phyloP scores from a whole-genome alignment of 2,329 filamentous ascomycete genomes.

The Cyphellophora europaea region DNA sequence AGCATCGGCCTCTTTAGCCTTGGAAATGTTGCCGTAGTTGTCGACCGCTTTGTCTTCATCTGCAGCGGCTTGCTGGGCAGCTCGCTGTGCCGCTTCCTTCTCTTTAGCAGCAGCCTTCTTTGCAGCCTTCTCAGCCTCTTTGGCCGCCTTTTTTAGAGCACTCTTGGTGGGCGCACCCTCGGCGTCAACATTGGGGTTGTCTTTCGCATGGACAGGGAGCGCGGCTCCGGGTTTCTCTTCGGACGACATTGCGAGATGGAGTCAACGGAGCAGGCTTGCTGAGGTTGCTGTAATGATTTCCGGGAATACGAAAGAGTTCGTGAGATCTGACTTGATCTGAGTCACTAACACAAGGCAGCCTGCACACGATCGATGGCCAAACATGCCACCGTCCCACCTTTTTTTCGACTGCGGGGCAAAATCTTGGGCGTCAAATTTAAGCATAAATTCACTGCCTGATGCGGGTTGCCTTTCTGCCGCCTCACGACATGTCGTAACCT shows the following conservation, averaged over 20 bases:
- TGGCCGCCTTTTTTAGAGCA: conserved; percentile 76
- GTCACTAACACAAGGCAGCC: too few relatives aligned
- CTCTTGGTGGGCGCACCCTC: conserved; percentile 56
- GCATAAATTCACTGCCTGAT: too few relatives aligned
- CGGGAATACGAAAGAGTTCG: too few relatives aligned
- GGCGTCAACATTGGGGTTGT: conserved; percentile 15
- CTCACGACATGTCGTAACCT: too few relatives aligned
- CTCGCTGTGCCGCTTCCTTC: conserved; percentile 32
- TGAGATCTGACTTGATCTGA: too few relatives aligned
- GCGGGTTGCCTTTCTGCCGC: too few relatives aligned
- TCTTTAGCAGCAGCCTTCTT: conserved; percentile 50
- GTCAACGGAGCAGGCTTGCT: too few relatives aligned
- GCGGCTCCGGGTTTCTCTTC: conserved; percentile 2
- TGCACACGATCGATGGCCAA: too few relatives aligned
- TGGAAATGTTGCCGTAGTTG: conserved; percentile 66
- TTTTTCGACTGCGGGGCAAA: too few relatives aligned
- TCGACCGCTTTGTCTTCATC: conserved; percentile 54
- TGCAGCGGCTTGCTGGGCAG: conserved; percentile 14
- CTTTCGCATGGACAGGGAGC: conserved; percentile 14
- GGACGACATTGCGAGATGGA: conserved; percentile 1
- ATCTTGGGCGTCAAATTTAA: too few relatives aligned
- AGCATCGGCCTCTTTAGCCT: conserved; percentile 47
- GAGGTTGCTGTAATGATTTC: too few relatives aligned
- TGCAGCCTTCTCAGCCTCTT: conserved; percentile 79
- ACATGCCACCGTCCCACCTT: too few relatives aligned